A percentile compares a stretch with the other conserved stretches of the same genome.
Conservation (phyloP, 2,329 filamentous ascomycete species). For the Fusarium decemcellulare region DNA sequence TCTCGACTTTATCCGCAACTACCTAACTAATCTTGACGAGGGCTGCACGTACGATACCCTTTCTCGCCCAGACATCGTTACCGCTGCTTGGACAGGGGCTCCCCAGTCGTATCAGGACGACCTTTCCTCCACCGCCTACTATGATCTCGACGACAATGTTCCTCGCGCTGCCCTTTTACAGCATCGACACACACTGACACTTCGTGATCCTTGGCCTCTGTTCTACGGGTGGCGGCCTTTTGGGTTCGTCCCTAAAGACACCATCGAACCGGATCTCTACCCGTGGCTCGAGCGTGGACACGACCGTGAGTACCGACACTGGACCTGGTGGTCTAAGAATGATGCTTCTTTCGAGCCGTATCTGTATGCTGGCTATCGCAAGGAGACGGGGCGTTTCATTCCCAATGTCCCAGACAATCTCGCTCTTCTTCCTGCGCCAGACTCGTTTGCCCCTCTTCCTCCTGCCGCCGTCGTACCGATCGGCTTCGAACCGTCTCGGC, state of each 20-base stretch:
- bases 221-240: constrained; percentile 47
- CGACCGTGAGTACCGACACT: constrained; percentile 41
- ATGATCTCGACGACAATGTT: constrained; percentile 27
- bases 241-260: constrained; percentile 35
- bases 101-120: constrained; percentile 45
- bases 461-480: constrained; percentile 21
- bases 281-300: constrained; percentile 47
- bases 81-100: constrained; percentile 44
- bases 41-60: constrained; percentile 45
- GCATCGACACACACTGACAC: constrained; percentile 45
- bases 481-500: constrained; percentile 36
- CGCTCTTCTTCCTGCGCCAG: constrained; percentile 25
- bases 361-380: constrained; percentile 37
- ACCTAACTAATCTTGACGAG: constrained; percentile 46
- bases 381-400: constrained; percentile 32
- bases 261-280: constrained; percentile 45
- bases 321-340: constrained; percentile 47
- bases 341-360: constrained; percentile 29
- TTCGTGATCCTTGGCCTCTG: constrained; percentile 47
- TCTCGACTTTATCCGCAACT: constrained; percentile 41
- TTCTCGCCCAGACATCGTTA: constrained; percentile 46
- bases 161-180: constrained; percentile 42
- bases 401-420: constrained; percentile 37
- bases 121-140: constrained; percentile 20
- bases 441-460: constrained; percentile 31